Evolutionary conservation across 164 flowering plant genomes (phyloP).

Genomic region (Platanus orientalis): DNA sequence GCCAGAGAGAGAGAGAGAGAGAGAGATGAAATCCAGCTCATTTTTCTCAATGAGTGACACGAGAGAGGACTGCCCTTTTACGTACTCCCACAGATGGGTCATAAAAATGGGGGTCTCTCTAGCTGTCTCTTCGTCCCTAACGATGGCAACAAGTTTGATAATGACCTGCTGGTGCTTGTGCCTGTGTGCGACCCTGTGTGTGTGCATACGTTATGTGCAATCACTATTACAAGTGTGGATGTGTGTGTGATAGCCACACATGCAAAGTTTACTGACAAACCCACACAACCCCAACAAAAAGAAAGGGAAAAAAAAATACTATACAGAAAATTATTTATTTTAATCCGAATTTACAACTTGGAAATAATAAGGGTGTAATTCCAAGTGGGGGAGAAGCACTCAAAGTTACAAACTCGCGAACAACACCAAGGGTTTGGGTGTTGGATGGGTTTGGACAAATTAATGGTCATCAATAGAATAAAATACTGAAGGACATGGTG

Average conservation of each 20-base stretch:
- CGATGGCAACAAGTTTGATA: constrained; percentile 28
- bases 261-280: too few species aligned
- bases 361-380: not conserved
- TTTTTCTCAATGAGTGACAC: constrained; percentile 29
- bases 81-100: constrained; percentile 21
- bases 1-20: too few species aligned
- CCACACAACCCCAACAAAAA: not conserved
- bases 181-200: not conserved
- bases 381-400: not conserved
- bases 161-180: not conserved
- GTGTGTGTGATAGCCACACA: not conserved
- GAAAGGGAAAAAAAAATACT: not conserved
- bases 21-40: constrained; percentile 10
- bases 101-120: constrained; percentile 9
- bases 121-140: constrained; percentile 43
- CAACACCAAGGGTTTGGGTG: not conserved
- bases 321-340: not conserved
- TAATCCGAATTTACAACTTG: not conserved
- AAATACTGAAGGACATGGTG: not conserved
- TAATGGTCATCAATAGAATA: too few species aligned
- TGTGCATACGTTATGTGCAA: too few species aligned
- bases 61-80: constrained; percentile 41
- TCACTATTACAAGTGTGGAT: not conserved
- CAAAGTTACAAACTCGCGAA: not conserved
- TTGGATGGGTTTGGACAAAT: too few species aligned